phyloP scores from a whole-genome alignment of 306 rosid species.

The Acacia confusa region DNA sequence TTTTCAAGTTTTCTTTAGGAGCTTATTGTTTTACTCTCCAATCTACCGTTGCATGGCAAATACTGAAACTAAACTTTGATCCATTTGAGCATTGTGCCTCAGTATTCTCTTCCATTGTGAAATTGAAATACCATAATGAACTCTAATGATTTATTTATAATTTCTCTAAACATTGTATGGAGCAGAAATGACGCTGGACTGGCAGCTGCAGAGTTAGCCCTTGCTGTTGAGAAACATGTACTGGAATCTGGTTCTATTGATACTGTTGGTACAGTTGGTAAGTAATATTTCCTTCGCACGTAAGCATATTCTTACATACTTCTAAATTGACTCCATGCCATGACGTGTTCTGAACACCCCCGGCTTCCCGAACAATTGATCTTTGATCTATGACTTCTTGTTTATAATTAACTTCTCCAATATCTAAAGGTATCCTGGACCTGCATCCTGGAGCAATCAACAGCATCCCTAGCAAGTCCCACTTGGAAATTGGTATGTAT shows the following conservation, averaged over 20 bases:
- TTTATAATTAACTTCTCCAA: slow-evolving; percentile 21
- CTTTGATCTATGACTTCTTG: not conserved
- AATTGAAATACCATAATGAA: slow-evolving; percentile 15
- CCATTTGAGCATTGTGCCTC: not conserved
- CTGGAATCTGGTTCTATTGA: slow-evolving; percentile 88
- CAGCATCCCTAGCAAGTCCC: slow-evolving; percentile 94
- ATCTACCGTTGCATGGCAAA: not conserved
- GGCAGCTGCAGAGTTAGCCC: slow-evolving; percentile 90
- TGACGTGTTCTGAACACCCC: not conserved
- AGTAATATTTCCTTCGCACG: slow-evolving; percentile 28
- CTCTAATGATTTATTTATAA: slow-evolving; percentile 14
- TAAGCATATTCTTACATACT: not conserved
- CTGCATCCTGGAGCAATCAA: slow-evolving; percentile 97
- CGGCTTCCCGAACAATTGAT: not conserved
- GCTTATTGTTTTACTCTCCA: not conserved
- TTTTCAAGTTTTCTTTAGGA: not conserved
- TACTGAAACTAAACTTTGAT: not conserved
- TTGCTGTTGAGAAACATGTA: slow-evolving; percentile 88
- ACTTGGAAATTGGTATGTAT: slow-evolving; percentile 80
- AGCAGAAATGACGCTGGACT: slow-evolving; percentile 93
- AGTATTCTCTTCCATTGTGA: slow-evolving; percentile 13
- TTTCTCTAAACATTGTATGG: slow-evolving; percentile 33
- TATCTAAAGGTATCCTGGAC: slow-evolving; percentile 71
- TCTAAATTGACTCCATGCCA: not conserved
- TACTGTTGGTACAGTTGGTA: slow-evolving; percentile 94